Conservation (phyloP, 2,329 filamentous ascomycete species). For the Paecilomyces formosus region DNA sequence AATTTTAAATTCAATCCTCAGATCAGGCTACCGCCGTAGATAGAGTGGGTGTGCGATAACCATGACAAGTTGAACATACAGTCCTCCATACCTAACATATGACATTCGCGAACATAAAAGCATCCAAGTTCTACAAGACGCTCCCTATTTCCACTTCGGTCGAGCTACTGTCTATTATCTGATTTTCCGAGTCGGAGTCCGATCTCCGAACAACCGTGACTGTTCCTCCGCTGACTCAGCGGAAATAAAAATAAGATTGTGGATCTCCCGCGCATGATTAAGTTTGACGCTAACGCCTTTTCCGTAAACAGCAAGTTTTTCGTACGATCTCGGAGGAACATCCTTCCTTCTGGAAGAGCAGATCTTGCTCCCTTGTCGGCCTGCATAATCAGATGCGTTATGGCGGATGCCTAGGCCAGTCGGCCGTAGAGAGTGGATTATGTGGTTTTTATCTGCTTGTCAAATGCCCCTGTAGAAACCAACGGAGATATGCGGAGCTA, state of each 20-base stretch:
- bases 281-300: background rate
- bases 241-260: background rate
- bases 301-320: background rate
- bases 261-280: background rate
- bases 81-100: no score
- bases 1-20: no score
- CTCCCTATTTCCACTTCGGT: background rate
- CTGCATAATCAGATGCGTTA: background rate
- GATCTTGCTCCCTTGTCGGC: background rate
- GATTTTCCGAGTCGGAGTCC: background rate
- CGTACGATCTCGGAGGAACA: background rate
- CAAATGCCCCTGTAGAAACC: no score
- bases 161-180: background rate
- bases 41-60: no score
- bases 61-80: no score
- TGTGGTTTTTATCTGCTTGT: no score
- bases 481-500: no score
- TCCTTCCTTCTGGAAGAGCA: background rate
- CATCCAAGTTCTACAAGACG: no score
- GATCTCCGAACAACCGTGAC: background rate
- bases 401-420: background rate
- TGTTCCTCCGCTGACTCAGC: background rate
- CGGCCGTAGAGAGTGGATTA: background rate
- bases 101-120: no score
- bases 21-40: no score